Evolutionary conservation across 306 rosid species (phyloP).

Genomic region (Oemleria cerasiformis): DNA sequence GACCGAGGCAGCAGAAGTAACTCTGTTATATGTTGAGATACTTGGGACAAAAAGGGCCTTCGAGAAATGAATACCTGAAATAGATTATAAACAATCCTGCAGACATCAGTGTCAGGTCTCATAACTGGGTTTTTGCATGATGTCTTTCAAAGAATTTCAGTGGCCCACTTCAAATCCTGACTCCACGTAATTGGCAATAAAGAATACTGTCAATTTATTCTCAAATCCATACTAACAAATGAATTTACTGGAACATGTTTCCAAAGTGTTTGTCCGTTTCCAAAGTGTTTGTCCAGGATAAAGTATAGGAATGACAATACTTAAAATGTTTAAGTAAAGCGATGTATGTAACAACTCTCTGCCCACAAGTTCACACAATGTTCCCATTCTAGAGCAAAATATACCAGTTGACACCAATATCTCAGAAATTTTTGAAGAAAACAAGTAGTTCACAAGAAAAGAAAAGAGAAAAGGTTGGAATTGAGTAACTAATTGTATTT

Average conservation of each 20-base stretch:
- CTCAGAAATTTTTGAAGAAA: slow-evolving; percentile 5
- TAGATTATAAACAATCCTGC: slow-evolving; percentile 22
- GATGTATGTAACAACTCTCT: background rate
- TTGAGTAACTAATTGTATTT: background rate
- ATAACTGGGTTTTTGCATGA: background rate
- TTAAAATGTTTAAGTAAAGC: background rate
- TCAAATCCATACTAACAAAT: too few relatives aligned
- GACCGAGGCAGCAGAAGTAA: slow-evolving; percentile 51
- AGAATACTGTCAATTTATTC: too few relatives aligned
- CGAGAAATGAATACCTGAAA: slow-evolving; percentile 55
- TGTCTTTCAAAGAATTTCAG: background rate
- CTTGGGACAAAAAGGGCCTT: slow-evolving; percentile 76
- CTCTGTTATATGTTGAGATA: slow-evolving; percentile 60
- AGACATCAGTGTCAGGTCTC: slow-evolving; percentile 15
- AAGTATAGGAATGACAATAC: too few relatives aligned
- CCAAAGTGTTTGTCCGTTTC: too few relatives aligned
- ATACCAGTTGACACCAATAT: background rate
- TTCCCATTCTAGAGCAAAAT: background rate
- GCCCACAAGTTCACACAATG: background rate
- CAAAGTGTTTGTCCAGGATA: too few relatives aligned
- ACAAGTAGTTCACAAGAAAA: background rate
- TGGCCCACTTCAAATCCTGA: background rate
- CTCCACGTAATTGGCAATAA: background rate
- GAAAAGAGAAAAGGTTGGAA: background rate
- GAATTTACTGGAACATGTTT: too few relatives aligned